Evolutionary conservation across 352 stramenopile species (phyloP).

Genomic region (Phytophthora quininea): DNA sequence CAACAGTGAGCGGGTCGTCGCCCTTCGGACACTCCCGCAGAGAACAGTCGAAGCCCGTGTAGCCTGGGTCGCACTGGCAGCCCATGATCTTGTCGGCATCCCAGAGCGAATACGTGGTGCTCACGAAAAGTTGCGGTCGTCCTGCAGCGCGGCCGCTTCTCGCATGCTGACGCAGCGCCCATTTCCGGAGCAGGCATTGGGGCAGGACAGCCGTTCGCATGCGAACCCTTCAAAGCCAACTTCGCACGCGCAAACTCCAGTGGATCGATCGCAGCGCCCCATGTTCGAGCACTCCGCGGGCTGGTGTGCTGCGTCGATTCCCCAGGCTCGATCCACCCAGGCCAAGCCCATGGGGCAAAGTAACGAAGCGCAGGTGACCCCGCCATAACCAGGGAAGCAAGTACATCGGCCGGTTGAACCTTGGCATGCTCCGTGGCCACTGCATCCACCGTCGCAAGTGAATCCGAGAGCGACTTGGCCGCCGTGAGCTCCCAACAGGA

Average conservation of each 20-base stretch:
- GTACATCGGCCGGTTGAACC: conserved; percentile 63
- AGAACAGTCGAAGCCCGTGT: conserved; percentile 68
- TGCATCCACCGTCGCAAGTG: conserved; percentile 87
- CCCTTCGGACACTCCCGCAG: conserved; percentile 59
- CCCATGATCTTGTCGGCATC: conserved; percentile 83
- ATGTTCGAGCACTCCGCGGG: conserved; percentile 86
- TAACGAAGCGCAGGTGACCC: conserved; percentile 59
- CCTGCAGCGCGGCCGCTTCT: conserved; percentile 58
- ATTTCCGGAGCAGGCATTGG: conserved; percentile 56
- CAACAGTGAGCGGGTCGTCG: conserved; percentile 64
- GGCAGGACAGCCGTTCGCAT: conserved; percentile 75
- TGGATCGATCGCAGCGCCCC: conserved; percentile 80
- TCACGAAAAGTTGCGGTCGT: conserved; percentile 74
- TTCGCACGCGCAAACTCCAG: conserved; percentile 63
- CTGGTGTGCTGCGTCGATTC: conserved; percentile 69
- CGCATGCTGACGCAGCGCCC: conserved; percentile 76
- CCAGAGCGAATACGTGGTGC: conserved; percentile 68
- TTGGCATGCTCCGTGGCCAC: conserved; percentile 70
- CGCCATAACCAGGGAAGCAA: conserved; percentile 83
- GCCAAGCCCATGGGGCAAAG: conserved; percentile 56
- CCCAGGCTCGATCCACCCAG: conserved; percentile 72
- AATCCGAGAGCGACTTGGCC: conserved; percentile 18
- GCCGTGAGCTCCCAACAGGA: conserved; percentile 2
- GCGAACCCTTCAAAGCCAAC: conserved; percentile 73
- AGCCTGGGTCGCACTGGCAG: conserved; percentile 77